A percentile compares a stretch with the other conserved stretches of the same genome.
Conservation (phyloP, 1,284 basidiomycete genomes). For the Prillingera fragicola region DNA sequence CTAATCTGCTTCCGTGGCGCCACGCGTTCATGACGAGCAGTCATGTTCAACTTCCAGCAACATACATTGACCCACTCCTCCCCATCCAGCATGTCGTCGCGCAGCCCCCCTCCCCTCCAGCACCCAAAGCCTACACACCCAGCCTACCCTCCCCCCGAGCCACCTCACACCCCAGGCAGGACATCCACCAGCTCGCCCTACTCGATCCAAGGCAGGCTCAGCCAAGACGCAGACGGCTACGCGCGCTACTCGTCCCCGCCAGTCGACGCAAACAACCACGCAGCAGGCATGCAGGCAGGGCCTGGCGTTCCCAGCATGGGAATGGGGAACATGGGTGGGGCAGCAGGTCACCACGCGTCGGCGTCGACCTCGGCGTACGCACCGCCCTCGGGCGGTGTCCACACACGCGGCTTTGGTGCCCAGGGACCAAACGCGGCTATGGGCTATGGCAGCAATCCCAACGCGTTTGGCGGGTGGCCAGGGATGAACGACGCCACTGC, state of each 20-base stretch:
- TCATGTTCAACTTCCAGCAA: neutral
- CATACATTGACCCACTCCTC: neutral
- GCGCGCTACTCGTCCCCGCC: slow-evolving; percentile 47
- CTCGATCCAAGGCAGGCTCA: slow-evolving; percentile 50
- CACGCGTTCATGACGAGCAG: slow-evolving; percentile 4
- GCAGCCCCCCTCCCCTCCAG: slow-evolving; percentile 72
- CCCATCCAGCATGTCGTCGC: slow-evolving; percentile 42
- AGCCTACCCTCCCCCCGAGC: slow-evolving; percentile 75
- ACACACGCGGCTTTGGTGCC: slow-evolving; percentile 4
- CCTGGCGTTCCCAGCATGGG: slow-evolving; percentile 1
- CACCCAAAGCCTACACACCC: slow-evolving; percentile 87
- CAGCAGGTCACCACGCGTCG: slow-evolving; percentile 1
- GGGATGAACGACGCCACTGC: slow-evolving; percentile 84
- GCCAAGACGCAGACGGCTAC: slow-evolving; percentile 37
- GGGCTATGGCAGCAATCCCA: slow-evolving; percentile 8
- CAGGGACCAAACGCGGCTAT: slow-evolving; percentile 13
- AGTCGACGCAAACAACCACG: slow-evolving; percentile 23
- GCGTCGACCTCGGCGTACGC: slow-evolving; percentile 4
- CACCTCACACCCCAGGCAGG: slow-evolving; percentile 63
- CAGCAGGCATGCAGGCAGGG: neutral
- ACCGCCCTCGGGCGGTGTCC: slow-evolving; percentile 2
- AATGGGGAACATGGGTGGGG: slow-evolving; percentile 6
- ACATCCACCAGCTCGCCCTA: slow-evolving; percentile 43
- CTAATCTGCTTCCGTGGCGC: slow-evolving; percentile 2
- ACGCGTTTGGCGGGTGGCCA: slow-evolving; percentile 29